Conservation (phyloP, 1,139 yeast species). For the Suhomyces terraborum region DNA sequence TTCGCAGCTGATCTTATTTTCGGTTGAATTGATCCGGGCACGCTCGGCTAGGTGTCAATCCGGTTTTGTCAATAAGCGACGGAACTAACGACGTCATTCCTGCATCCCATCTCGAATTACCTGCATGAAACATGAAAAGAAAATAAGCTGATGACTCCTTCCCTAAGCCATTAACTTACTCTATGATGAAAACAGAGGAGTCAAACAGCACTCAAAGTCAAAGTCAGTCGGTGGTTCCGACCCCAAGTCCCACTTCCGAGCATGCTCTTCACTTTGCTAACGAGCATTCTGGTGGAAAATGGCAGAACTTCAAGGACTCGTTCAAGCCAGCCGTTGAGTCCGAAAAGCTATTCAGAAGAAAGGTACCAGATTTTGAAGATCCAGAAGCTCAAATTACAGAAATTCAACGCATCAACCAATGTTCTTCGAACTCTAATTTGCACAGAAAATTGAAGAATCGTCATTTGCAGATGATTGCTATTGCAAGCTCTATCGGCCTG, state of each 20-base stretch:
- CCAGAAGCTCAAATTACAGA: constrained; percentile 23
- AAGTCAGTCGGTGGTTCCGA: constrained; percentile 3
- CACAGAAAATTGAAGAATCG: constrained; percentile 28
- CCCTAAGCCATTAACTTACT: not conserved
- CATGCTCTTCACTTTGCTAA: not conserved
- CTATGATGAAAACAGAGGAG: constrained; percentile 1
- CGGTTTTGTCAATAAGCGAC: too few species aligned
- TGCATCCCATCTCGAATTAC: not conserved
- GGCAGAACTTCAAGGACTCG: constrained; percentile 44
- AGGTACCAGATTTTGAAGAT: constrained; percentile 23
- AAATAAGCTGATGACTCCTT: constrained; percentile 7
- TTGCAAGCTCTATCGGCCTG: constrained; percentile 38
- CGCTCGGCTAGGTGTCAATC: too few species aligned
- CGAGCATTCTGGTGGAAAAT: constrained; percentile 21
- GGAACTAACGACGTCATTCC: not conserved
- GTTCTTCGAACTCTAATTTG: constrained; percentile 25
- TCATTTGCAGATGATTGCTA: constrained; percentile 32
- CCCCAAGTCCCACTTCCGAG: not conserved
- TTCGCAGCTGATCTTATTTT: constrained; percentile 58
- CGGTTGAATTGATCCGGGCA: not conserved
- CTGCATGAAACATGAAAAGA: not conserved
- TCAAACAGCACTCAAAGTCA: not conserved
- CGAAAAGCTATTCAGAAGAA: constrained; percentile 19
- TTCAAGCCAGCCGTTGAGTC: constrained; percentile 36
- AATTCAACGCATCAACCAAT: constrained; percentile 25